Evolutionary conservation across 2,329 filamentous ascomycete species (phyloP).

Genomic region (Didymella sp.): DNA sequence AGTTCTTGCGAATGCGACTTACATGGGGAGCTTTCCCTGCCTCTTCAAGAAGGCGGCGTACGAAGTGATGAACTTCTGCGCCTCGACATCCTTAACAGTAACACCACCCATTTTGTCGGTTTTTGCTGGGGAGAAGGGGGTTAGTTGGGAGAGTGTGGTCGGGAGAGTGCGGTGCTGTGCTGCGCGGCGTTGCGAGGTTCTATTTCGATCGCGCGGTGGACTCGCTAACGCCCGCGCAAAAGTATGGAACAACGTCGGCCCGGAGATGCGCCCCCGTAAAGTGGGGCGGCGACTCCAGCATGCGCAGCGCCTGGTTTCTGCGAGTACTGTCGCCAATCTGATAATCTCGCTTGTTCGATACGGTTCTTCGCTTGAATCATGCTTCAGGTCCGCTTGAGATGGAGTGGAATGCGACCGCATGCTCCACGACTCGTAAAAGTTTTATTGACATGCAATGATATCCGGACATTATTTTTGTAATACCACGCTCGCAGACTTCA

Average conservation of each 20-base stretch:
- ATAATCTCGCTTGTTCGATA: no score
- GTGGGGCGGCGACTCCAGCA: neutral
- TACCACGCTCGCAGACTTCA: no score
- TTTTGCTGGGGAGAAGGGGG: slow-evolving; percentile 32
- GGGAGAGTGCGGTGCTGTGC: slow-evolving; percentile 15
- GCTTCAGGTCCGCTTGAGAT: no score
- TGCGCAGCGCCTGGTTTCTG: neutral
- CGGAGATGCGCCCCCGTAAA: slow-evolving; percentile 13
- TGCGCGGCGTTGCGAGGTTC: neutral
- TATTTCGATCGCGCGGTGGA: slow-evolving; percentile 26
- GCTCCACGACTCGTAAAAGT: no score
- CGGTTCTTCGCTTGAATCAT: no score
- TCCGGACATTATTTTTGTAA: no score
- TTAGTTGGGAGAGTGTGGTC: slow-evolving; percentile 22
- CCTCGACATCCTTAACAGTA: slow-evolving; percentile 85
- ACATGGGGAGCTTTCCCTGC: slow-evolving; percentile 87
- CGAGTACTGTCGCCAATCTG: no score
- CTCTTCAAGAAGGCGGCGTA: slow-evolving; percentile 92
- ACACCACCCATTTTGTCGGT: slow-evolving; percentile 82
- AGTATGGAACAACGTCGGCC: slow-evolving; percentile 26
- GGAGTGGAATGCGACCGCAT: no score
- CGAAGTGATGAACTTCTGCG: slow-evolving; percentile 87
- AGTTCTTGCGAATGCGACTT: no score
- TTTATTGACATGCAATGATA: no score
- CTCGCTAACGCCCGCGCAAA: slow-evolving; percentile 27